Percentiles rank a stretch among this genome's conserved stretches.
Conservation (phyloP, 768 basidiomycete species). For the Trametes cingulata region DNA sequence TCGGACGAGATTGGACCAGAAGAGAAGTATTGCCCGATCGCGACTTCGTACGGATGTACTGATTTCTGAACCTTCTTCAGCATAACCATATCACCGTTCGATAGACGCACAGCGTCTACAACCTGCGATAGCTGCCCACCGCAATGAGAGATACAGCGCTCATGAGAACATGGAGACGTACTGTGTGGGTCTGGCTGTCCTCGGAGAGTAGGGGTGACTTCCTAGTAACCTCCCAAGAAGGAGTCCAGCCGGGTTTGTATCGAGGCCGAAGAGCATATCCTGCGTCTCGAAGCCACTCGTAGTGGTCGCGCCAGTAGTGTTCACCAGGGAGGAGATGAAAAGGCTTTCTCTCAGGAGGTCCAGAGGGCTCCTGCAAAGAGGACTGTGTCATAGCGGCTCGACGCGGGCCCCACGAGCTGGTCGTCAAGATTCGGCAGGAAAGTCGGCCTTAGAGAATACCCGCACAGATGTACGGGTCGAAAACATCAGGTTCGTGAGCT, state of each 20-base stretch:
- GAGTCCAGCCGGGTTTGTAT: conserved; percentile 18
- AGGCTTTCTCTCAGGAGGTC: no score
- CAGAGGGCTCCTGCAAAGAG: no score
- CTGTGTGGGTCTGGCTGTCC: not conserved
- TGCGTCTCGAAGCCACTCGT: no score
- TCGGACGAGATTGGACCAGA: conserved; percentile 4
- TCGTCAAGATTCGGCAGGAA: no score
- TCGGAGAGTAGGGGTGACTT: not conserved
- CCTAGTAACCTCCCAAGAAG: not conserved
- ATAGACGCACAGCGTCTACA: conserved; percentile 4
- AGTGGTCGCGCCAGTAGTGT: no score
- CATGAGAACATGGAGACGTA: not conserved
- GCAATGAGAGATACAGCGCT: no score
- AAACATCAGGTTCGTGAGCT: no score
- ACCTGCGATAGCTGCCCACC: not conserved
- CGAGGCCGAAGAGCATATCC: conserved; percentile 27
- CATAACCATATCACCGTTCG: not conserved
- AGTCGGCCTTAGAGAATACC: no score
- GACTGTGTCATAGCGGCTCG: no score
- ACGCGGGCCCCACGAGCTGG: no score
- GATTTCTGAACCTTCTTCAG: not conserved
- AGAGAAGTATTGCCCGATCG: conserved; percentile 4
- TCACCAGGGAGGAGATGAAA: no score
- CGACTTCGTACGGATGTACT: conserved; percentile 5
- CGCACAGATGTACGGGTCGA: no score